Conservation (phyloP, 1,284 basidiomycete species). For the Tylopilus sp. region DNA sequence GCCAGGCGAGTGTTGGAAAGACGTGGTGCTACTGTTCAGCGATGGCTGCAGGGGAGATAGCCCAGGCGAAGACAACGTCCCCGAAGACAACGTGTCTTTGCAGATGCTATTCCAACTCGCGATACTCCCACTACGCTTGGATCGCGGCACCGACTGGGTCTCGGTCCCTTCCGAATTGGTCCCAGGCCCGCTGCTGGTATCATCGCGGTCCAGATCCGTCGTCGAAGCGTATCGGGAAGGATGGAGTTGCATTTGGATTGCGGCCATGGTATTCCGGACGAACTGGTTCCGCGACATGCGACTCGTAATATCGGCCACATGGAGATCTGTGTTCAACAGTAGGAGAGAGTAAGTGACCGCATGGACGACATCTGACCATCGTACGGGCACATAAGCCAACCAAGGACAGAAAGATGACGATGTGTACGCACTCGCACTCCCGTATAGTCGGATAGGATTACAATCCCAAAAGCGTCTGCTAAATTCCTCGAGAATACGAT, state of each 20-base stretch:
- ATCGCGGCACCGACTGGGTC: slow-evolving; percentile 44
- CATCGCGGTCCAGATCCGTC: slow-evolving; percentile 65
- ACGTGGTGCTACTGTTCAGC: slow-evolving; percentile 34
- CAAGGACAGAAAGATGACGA: slow-evolving; percentile 6
- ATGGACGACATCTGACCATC: slow-evolving; percentile 75
- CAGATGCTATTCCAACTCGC: slow-evolving; percentile 79
- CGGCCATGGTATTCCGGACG: slow-evolving; percentile 85
- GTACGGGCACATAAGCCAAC: slow-evolving; percentile 6
- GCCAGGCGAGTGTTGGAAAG: slow-evolving; percentile 41
- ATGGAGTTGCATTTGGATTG: slow-evolving; percentile 74
- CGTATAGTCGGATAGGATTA: slow-evolving; percentile 78
- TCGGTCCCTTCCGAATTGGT: slow-evolving; percentile 48
- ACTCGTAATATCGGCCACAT: slow-evolving; percentile 85
- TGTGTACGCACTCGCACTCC: slow-evolving; percentile 67
- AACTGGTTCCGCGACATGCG: slow-evolving; percentile 96
- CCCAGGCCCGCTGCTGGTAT: slow-evolving; percentile 57
- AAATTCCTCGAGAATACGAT: slow-evolving; percentile 92
- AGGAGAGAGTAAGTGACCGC: slow-evolving; percentile 91
- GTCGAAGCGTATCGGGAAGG: slow-evolving; percentile 50
- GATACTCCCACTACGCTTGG: slow-evolving; percentile 75
- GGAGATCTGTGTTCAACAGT: slow-evolving; percentile 94
- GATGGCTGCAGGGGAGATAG: slow-evolving; percentile 35
- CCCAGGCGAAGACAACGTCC: slow-evolving; percentile 36
- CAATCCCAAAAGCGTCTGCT: slow-evolving; percentile 87
- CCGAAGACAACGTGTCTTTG: slow-evolving; percentile 48